Conservation (phyloP, 768 basidiomycete species). For the Suillus plorans region DNA sequence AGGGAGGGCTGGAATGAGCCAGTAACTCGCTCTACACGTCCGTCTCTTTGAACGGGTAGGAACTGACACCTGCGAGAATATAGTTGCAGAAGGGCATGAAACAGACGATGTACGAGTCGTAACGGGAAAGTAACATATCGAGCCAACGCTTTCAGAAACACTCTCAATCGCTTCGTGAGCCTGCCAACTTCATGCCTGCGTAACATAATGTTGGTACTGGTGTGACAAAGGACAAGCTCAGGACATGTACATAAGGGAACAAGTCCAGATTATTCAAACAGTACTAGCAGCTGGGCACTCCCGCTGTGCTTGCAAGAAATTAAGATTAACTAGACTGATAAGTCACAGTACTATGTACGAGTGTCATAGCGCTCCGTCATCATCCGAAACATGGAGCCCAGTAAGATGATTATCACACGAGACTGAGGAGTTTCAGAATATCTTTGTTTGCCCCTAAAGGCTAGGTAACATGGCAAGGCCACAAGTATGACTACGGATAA, state of each 20-base stretch:
- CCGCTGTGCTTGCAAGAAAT: background rate
- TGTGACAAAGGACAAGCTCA: background rate
- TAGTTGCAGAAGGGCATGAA: background rate
- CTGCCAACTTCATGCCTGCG: background rate
- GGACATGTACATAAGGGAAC: background rate
- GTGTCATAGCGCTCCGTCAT: background rate
- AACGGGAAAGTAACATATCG: background rate
- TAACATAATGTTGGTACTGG: background rate
- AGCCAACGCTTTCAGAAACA: background rate
- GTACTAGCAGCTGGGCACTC: too few relatives aligned
- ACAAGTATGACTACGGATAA: slow-evolving; percentile 37
- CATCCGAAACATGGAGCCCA: background rate
- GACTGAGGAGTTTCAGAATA: slow-evolving; percentile 21
- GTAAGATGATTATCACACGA: background rate
- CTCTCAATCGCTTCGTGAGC: background rate
- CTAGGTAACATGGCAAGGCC: slow-evolving; percentile 20
- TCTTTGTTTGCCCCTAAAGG: slow-evolving; percentile 36
- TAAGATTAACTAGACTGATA: background rate
- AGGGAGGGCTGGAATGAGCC: background rate
- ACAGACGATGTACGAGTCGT: background rate
- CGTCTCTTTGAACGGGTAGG: background rate
- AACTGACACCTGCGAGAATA: background rate
- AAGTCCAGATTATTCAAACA: background rate
- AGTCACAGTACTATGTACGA: background rate
- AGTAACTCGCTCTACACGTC: background rate